Evolutionary conservation across 1,139 yeast genomes (phyloP).

Genomic region (Debaryomyces fabryi): DNA sequence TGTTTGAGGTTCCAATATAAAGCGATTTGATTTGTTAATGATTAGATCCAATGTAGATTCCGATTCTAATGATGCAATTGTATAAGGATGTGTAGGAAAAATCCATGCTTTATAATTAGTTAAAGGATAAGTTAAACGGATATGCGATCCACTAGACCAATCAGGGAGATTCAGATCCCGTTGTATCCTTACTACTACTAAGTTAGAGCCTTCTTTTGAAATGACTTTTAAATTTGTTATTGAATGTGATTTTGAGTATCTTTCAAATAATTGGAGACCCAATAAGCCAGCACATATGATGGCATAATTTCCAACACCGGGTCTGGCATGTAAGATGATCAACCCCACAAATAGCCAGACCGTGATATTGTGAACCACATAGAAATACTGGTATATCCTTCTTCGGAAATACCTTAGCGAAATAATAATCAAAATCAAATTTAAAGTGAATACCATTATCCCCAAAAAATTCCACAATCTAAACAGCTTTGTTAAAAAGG

Average conservation of each 20-base stretch:
- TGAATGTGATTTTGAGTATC: slow-evolving; percentile 18
- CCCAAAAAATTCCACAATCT: slow-evolving; percentile 63
- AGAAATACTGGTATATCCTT: slow-evolving; percentile 34
- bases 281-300: slow-evolving; percentile 24
- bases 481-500: slow-evolving; percentile 40
- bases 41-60: slow-evolving; percentile 28
- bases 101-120: slow-evolving; percentile 25
- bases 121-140: slow-evolving; percentile 29
- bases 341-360: slow-evolving; percentile 31
- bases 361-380: slow-evolving; percentile 37
- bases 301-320: slow-evolving; percentile 36
- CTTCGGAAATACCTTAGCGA: slow-evolving; percentile 48
- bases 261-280: slow-evolving; percentile 26
- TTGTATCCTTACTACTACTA: slow-evolving; percentile 29
- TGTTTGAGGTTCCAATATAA: slow-evolving; percentile 18
- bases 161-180: slow-evolving; percentile 28
- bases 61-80: slow-evolving; percentile 24
- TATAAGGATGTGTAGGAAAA: slow-evolving; percentile 45
- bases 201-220: slow-evolving; percentile 19
- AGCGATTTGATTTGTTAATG: slow-evolving; percentile 22
- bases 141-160: slow-evolving; percentile 40
- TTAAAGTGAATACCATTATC: slow-evolving; percentile 48
- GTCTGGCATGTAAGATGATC: slow-evolving; percentile 47
- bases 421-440: slow-evolving; percentile 49
- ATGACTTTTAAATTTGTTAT: slow-evolving; percentile 16